These are phyloP conservation scores for Macrolepiota dolichaula DNA, from an alignment of 768 basidiomycete species.

Conservation along the genomic window DNA sequence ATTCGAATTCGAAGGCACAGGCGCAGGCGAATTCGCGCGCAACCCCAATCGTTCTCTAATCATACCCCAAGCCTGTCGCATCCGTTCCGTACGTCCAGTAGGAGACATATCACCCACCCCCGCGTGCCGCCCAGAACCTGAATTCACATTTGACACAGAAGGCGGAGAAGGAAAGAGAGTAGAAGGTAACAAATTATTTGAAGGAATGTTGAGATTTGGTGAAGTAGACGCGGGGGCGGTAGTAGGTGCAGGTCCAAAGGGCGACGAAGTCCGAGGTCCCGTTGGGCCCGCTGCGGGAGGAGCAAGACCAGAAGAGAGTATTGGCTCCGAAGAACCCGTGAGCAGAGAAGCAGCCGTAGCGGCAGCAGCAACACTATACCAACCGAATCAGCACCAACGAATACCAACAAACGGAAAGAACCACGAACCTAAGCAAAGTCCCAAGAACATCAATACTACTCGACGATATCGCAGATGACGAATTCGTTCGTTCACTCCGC, in stretches of 20 bases:
- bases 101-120: constrained; percentile 28
- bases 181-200: constrained; percentile 30
- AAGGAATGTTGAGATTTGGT: too few species aligned
- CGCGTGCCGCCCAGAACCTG: constrained; percentile 31
- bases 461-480: constrained; percentile 47
- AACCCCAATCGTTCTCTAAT: constrained; percentile 68
- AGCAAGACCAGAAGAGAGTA: constrained; percentile 55
- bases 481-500: constrained; percentile 12
- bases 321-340: constrained; percentile 66
- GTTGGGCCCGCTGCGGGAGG: constrained; percentile 23
- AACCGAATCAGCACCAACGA: background rate
- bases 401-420: background rate
- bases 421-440: constrained; percentile 70
- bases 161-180: constrained; percentile 11
- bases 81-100: constrained; percentile 38
- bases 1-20: constrained; percentile 18
- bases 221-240: constrained; percentile 8
- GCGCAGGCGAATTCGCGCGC: constrained; percentile 27
- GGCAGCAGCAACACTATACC: constrained; percentile 76
- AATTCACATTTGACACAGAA: constrained; percentile 26
- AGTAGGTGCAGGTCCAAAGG: background rate
- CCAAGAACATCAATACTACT: constrained; percentile 82
- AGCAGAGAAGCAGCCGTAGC: constrained; percentile 86
- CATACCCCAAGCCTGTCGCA: constrained; percentile 66
- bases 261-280: constrained; percentile 1